Conservation (phyloP, 2,329 filamentous ascomycete species). For the Massarina eburnea region DNA sequence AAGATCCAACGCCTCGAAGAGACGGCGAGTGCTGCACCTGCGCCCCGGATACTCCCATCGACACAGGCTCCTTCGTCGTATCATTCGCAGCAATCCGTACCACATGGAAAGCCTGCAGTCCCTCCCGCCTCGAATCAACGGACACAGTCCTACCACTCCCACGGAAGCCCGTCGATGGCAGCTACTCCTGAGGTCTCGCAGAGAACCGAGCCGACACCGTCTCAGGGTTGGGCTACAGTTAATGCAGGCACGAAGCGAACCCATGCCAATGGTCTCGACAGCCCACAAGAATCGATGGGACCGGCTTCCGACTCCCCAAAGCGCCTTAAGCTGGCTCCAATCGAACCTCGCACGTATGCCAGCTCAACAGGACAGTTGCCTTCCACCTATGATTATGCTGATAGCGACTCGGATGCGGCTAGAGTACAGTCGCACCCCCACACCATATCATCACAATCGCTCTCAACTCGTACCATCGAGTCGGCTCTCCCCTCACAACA, state of each 20-base stretch:
- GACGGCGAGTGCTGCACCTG: slow-evolving; percentile 9
- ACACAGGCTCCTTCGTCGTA: slow-evolving; percentile 16
- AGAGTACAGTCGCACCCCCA: slow-evolving; percentile 21
- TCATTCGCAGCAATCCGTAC: slow-evolving; percentile 12
- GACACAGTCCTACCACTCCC: slow-evolving; percentile 16
- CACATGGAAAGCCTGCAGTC: slow-evolving; percentile 19
- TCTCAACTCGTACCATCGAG: slow-evolving; percentile 28
- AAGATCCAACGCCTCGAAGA: slow-evolving; percentile 46
- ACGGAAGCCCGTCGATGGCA: slow-evolving; percentile 13
- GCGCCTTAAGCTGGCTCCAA: slow-evolving; percentile 46
- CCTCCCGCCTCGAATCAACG: slow-evolving; percentile 14
- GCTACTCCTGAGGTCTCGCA: slow-evolving; percentile 22
- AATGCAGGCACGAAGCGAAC: slow-evolving; percentile 47
- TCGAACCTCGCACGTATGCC: slow-evolving; percentile 40
- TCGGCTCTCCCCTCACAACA: slow-evolving; percentile 25
- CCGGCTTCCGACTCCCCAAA: slow-evolving; percentile 47
- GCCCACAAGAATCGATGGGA: slow-evolving; percentile 22
- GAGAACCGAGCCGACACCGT: slow-evolving; percentile 17
- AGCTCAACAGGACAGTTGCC: slow-evolving; percentile 12
- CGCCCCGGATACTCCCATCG: slow-evolving; percentile 16
- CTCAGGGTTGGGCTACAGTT: slow-evolving; percentile 48
- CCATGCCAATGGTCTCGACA: slow-evolving; percentile 39
- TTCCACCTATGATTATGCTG: slow-evolving; percentile 22
- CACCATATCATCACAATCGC: slow-evolving; percentile 31
- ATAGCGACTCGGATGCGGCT: slow-evolving; percentile 21